phyloP scores from a whole-genome alignment of 495 filamentous ascomycete species.

The Penicillium cinerascens region DNA sequence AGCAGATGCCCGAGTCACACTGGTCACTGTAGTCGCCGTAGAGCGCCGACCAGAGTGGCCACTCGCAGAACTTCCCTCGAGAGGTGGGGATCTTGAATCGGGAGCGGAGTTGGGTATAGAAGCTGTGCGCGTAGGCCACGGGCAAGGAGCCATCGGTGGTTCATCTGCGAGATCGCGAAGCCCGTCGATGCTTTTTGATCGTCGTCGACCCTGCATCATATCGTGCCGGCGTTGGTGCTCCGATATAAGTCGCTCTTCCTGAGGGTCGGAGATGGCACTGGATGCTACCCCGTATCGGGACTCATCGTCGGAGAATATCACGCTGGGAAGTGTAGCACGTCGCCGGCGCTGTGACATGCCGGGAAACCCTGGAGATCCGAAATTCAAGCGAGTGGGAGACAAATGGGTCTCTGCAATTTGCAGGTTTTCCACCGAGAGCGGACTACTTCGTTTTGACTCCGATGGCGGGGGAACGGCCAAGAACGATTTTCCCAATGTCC shows the following conservation, averaged over 20 bases:
- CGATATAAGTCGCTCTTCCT: constrained; percentile 17
- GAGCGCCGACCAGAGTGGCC: constrained; percentile 27
- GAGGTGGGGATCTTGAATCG: constrained; percentile 23
- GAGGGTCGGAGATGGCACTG: constrained; percentile 25
- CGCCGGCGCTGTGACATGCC: constrained; percentile 26
- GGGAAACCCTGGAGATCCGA: constrained; percentile 21
- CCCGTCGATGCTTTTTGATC: constrained; percentile 33
- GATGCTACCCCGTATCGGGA: constrained; percentile 30
- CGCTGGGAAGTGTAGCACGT: constrained; percentile 43
- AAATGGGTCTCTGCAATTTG: constrained; percentile 20
- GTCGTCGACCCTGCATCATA: constrained; percentile 23
- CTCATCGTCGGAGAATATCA: constrained; percentile 43
- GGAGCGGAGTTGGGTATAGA: constrained; percentile 22
- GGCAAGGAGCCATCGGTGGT: constrained; percentile 22
- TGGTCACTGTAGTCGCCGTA: constrained; percentile 33
- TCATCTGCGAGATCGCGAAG: constrained; percentile 24
- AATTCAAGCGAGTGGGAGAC: constrained; percentile 23
- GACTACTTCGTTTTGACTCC: constrained; percentile 27
- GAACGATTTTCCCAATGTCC: constrained; percentile 10
- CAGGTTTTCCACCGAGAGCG: constrained; percentile 21
- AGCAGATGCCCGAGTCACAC: constrained; percentile 21
- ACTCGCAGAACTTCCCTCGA: constrained; percentile 25
- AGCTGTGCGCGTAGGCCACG: constrained; percentile 27
- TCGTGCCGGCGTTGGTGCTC: constrained; percentile 18
- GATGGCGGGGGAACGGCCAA: constrained; percentile 22